These are phyloP conservation scores for Chaetomium globosum DNA, from an alignment of 2,329 filamentous ascomycete species.

Conservation along the genomic window DNA sequence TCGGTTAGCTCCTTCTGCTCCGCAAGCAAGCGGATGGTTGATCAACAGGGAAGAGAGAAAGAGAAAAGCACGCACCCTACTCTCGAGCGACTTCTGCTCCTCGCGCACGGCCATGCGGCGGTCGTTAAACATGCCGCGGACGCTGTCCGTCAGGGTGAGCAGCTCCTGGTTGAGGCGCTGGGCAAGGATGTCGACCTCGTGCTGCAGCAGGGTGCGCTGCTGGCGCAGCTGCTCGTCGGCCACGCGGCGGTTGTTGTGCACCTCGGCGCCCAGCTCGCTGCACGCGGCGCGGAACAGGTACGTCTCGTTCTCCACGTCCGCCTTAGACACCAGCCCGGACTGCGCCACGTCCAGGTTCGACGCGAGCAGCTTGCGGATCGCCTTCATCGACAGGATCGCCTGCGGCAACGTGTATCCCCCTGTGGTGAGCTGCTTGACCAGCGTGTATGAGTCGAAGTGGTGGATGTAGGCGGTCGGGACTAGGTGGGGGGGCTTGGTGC, in stretches of 20 bases:
- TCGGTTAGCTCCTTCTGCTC: background rate
- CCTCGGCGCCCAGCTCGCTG: conserved; percentile 85
- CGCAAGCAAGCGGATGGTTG: no score
- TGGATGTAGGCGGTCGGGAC: conserved; percentile 81
- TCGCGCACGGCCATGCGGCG: conserved; percentile 88
- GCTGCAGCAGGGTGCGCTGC: conserved; percentile 82
- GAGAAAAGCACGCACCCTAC: conserved; percentile 58
- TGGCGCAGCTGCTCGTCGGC: conserved; percentile 81
- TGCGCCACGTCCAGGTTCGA: conserved; percentile 81
- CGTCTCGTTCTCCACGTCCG: conserved; percentile 89
- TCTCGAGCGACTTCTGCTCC: conserved; percentile 83
- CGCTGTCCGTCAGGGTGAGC: conserved; percentile 77
- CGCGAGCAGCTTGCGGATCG: conserved; percentile 74
- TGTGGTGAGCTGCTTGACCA: conserved; percentile 76
- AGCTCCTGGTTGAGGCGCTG: conserved; percentile 86
- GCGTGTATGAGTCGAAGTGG: conserved; percentile 91
- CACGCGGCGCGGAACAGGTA: conserved; percentile 95
- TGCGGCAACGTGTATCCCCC: conserved; percentile 74
- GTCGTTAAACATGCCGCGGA: conserved; percentile 97
- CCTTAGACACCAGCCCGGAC: conserved; percentile 80
- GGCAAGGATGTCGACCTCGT: conserved; percentile 89
- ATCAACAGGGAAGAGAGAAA: background rate
- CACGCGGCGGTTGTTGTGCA: conserved; percentile 73
- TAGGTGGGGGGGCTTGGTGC: conserved; percentile 59
- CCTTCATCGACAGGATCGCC: conserved; percentile 88